Evolutionary conservation across 208 protist species (phyloP).

Genomic region (Lotmaria passim): DNA sequence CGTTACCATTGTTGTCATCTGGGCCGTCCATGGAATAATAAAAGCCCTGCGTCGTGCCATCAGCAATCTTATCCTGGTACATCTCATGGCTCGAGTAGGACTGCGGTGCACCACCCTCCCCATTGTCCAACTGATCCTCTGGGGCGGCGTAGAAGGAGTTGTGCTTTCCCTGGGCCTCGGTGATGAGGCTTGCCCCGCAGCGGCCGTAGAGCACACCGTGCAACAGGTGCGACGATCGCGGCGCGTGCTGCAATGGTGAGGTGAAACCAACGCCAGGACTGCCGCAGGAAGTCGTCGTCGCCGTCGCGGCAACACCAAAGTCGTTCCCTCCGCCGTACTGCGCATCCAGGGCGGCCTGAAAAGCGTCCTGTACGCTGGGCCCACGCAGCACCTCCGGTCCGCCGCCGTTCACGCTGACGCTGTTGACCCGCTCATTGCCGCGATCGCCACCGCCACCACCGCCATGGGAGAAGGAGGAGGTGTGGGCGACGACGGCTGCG

Average conservation of each 20-base stretch:
- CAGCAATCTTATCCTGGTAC: slow-evolving; percentile 8
- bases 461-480: background rate
- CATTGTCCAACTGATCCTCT: no score
- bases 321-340: slow-evolving; percentile 19
- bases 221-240: background rate
- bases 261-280: background rate
- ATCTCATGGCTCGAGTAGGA: slow-evolving; percentile 16
- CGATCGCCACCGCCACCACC: background rate
- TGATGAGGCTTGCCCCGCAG: background rate
- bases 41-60: slow-evolving; percentile 31
- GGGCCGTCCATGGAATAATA: slow-evolving; percentile 23
- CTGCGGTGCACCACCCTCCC: background rate
- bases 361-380: slow-evolving; percentile 8
- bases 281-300: no score
- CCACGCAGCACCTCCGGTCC: background rate
- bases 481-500: background rate
- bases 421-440: background rate
- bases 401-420: background rate
- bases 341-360: slow-evolving; percentile 15
- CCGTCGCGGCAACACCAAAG: slow-evolving; percentile 1
- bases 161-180: slow-evolving; percentile 6
- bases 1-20: background rate
- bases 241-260: background rate
- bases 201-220: slow-evolving; percentile 9
- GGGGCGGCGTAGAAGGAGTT: slow-evolving; percentile 21